Evolutionary conservation across 768 basidiomycete genomes (phyloP).

Genomic region (Stropharia rugosoannulata): DNA sequence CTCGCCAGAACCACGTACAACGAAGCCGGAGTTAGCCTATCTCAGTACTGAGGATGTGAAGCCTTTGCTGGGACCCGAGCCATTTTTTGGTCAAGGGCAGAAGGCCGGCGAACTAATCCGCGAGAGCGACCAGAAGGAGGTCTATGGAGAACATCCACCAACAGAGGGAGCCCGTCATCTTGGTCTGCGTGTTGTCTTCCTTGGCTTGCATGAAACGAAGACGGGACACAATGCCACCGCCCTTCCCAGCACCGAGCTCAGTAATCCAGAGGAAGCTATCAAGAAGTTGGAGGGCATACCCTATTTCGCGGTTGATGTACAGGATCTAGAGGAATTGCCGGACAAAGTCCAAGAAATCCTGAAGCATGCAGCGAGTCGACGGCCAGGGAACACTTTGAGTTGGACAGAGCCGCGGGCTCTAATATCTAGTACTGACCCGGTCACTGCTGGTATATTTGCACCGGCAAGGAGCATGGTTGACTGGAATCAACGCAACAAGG

Average conservation of each 20-base stretch:
- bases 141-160: slow-evolving; percentile 24
- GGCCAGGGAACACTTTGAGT: slow-evolving; percentile 38
- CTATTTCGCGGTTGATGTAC: slow-evolving; percentile 82
- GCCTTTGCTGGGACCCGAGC: slow-evolving; percentile 61
- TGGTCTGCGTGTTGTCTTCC: slow-evolving; percentile 67
- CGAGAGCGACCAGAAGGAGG: slow-evolving; percentile 25
- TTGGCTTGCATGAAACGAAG: slow-evolving; percentile 67
- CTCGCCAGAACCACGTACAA: slow-evolving; percentile 31
- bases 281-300: slow-evolving; percentile 74
- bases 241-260: slow-evolving; percentile 67
- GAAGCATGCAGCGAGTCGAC: slow-evolving; percentile 35
- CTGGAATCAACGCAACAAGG: slow-evolving; percentile 92
- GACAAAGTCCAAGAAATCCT: slow-evolving; percentile 37
- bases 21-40: slow-evolving; percentile 41
- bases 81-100: slow-evolving; percentile 73
- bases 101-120: slow-evolving; percentile 36
- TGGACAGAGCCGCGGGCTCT: slow-evolving; percentile 69
- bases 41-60: slow-evolving; percentile 63
- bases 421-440: slow-evolving; percentile 53
- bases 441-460: slow-evolving; percentile 77
- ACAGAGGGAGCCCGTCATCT: slow-evolving; percentile 61
- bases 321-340: slow-evolving; percentile 38
- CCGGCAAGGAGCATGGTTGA: slow-evolving; percentile 81
- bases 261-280: slow-evolving; percentile 49
- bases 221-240: slow-evolving; percentile 39